Evolutionary conservation across 768 basidiomycete species (phyloP).

Genomic region (Tulasnella sp.): DNA sequence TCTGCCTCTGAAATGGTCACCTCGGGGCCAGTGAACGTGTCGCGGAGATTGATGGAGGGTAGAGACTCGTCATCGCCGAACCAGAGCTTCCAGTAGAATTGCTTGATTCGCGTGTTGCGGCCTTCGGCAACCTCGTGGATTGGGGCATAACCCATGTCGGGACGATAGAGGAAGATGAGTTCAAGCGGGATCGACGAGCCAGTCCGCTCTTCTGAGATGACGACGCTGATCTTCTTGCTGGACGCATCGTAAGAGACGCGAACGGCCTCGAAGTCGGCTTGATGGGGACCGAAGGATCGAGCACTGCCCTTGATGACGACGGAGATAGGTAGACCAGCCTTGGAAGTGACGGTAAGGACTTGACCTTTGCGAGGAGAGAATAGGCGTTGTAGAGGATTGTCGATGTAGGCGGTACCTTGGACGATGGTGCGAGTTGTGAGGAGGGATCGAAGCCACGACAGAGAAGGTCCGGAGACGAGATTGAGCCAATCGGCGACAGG

Average conservation of each 20-base stretch:
- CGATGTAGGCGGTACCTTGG: slow-evolving; percentile 78
- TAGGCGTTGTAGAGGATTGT: slow-evolving; percentile 84
- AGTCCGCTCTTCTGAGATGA: slow-evolving; percentile 77
- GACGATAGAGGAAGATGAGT: slow-evolving; percentile 81
- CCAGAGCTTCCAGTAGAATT: slow-evolving; percentile 99
- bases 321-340: slow-evolving; percentile 49
- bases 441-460: slow-evolving; percentile 84
- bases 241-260: slow-evolving; percentile 59
- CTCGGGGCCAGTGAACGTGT: slow-evolving; percentile 82
- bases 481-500: slow-evolving; percentile 73
- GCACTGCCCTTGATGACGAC: slow-evolving; percentile 71
- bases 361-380: slow-evolving; percentile 79
- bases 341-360: slow-evolving; percentile 58
- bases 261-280: slow-evolving; percentile 73
- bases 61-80: slow-evolving; percentile 80
- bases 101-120: slow-evolving; percentile 87
- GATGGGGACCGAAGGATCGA: slow-evolving; percentile 73
- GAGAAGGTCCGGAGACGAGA: slow-evolving; percentile 70
- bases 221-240: slow-evolving; percentile 59
- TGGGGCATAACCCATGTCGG: slow-evolving; percentile 82
- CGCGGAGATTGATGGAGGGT: slow-evolving; percentile 72
- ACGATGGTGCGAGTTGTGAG: slow-evolving; percentile 77
- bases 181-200: slow-evolving; percentile 71
- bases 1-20: slow-evolving; percentile 65
- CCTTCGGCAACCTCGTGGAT: slow-evolving; percentile 84